Evolutionary conservation across 495 filamentous ascomycete species (phyloP).

Genomic region (Cercophora newfieldiana): DNA sequence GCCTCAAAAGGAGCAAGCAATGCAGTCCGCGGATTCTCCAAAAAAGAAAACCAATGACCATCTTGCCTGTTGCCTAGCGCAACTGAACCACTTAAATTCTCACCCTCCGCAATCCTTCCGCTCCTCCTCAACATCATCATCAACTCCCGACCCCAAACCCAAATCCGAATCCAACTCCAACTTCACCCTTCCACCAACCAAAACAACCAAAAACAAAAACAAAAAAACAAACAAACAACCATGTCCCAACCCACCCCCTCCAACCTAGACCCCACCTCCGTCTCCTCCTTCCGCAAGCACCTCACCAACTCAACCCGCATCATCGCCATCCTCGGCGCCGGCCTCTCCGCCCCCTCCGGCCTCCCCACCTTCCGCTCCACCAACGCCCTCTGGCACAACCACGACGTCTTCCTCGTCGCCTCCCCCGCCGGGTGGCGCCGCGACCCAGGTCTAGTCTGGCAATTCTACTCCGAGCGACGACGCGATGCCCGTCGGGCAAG

Average conservation of each 20-base stretch:
- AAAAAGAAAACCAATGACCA: no score
- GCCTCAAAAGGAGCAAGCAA: no score
- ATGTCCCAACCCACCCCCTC: background rate
- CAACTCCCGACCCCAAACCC: no score
- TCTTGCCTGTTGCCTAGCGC: no score
- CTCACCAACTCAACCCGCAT: slow-evolving; percentile 56
- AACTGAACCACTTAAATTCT: no score
- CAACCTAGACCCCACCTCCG: background rate
- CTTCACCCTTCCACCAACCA: background rate
- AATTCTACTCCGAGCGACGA: slow-evolving; percentile 76
- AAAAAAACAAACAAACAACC: background rate
- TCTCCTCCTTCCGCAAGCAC: slow-evolving; percentile 12
- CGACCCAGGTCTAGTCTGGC: slow-evolving; percentile 63
- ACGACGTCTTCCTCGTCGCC: slow-evolving; percentile 51
- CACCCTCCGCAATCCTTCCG: no score
- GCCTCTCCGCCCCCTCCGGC: background rate
- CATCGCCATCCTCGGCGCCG: slow-evolving; percentile 68
- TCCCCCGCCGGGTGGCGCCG: slow-evolving; percentile 45
- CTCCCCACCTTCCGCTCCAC: background rate
- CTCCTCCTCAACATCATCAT: no score
- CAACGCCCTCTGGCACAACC: background rate
- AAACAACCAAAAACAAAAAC: background rate
- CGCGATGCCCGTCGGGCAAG: slow-evolving; percentile 70
- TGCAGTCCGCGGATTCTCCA: no score
- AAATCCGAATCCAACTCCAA: background rate